Evolutionary conservation across 257 asterid genomes (phyloP), one percentile per base, ranked within the genome.

Genomic region (Thymus quinquecostatus): DNA sequence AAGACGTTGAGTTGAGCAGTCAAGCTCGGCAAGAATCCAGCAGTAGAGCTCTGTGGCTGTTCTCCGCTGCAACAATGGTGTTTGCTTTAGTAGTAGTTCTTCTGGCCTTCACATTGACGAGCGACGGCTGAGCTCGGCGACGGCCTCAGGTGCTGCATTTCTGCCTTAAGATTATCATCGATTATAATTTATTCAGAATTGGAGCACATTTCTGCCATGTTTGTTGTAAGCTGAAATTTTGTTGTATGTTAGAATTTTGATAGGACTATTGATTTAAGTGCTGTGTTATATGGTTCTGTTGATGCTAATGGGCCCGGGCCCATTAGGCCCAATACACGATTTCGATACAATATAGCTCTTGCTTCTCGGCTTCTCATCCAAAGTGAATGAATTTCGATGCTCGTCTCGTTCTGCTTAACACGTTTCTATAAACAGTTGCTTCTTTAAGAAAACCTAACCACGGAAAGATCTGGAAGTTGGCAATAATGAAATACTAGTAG

Each of bases 51-150:
- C 71, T 92, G 96, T 82, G 96, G 95, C 51, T 92, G 66, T 95
- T 95, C 73, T 74, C 96, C 0, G 92, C 87, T 40, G 93, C 81
- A 5, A 95, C 99, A 48, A 88, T 95, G 69, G 66, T 88, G 71
- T 83, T 83, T 70, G 70, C 98, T 1, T 74, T 95, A 53, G 38
- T 83, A 8, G 28, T 88, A 5, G 99, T 89, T 70, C 83, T 92
- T 56, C 77, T 89, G 57, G 88, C 86, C 72, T 88, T 92, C 86
- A 71, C 71, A 0, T 59, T 88, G 84, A 79, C 87, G 2, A 89
- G 97, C 14, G 99, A 95, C 38, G 99, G 99, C 56, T 95, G 82
- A 41, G 28, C 49, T 33, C 54, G 41, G 32, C 63, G 14, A 28
- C 56, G 61, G 8, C 33, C 58, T 53, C 58, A 7, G 58, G 58